phyloP scores from a whole-genome alignment of 2,329 filamentous ascomycete genomes.

The Drechslerella dactyloides region DNA sequence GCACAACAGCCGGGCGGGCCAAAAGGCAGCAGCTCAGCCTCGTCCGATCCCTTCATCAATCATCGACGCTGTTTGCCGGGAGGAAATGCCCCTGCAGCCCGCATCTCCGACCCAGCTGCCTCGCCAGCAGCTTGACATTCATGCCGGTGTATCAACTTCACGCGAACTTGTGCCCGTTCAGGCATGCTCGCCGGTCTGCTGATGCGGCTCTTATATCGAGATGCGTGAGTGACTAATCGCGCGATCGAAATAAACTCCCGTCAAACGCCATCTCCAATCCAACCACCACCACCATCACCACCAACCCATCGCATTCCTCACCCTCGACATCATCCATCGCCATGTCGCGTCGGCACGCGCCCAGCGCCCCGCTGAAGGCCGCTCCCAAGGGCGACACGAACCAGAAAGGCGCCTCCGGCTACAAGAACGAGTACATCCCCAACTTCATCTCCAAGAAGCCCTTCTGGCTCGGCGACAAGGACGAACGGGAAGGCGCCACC shows the following conservation, averaged over 20 bases:
- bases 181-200: no score
- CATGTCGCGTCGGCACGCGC: constrained; percentile 36
- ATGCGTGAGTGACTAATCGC: no score
- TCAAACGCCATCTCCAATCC: constrained; percentile 32
- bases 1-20: not conserved
- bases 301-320: not conserved
- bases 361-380: constrained; percentile 26
- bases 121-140: no score
- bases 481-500: constrained; percentile 65
- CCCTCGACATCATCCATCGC: constrained; percentile 11
- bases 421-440: constrained; percentile 95
- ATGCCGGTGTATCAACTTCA: no score
- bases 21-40: not conserved
- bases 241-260: not conserved
- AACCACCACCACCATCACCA: not conserved
- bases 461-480: constrained; percentile 86
- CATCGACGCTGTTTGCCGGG: constrained; percentile 1
- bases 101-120: not conserved
- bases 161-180: no score
- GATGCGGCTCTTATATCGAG: no score
- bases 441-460: constrained; percentile 97
- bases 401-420: constrained; percentile 47
- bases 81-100: not conserved
- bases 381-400: constrained; percentile 32
- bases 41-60: not conserved